A percentile compares a stretch with the other conserved stretches of the same genome.
Evolutionary conservation across 768 basidiomycete genomes (phyloP).

Genomic region (Pisolithus sp.): DNA sequence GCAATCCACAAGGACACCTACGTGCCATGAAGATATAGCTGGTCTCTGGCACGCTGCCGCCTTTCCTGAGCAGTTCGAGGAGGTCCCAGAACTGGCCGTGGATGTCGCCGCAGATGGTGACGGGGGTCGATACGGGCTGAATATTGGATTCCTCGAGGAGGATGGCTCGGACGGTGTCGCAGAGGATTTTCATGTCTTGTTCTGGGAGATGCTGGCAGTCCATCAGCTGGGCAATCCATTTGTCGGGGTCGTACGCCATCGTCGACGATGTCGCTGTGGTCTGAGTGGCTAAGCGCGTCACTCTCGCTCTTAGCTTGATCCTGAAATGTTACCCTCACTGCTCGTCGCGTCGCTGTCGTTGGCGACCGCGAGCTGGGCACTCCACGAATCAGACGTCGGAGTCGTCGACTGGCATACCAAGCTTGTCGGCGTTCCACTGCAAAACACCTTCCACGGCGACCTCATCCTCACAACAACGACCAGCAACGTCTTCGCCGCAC

Average conservation of each 20-base stretch:
- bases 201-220: conserved; percentile 86
- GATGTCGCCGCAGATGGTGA: conserved; percentile 94
- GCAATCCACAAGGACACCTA: conserved; percentile 36
- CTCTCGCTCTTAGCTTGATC: not conserved
- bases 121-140: conserved; percentile 91
- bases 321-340: conserved; percentile 9
- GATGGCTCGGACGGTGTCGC: conserved; percentile 81
- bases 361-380: conserved; percentile 32
- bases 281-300: not conserved
- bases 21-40: conserved; percentile 96
- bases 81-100: conserved; percentile 99
- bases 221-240: conserved; percentile 87
- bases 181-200: conserved; percentile 87
- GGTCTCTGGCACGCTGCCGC: conserved; percentile 78
- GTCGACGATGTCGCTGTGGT: not conserved
- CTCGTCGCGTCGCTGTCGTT: conserved; percentile 13
- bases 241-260: conserved; percentile 50
- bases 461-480: conserved; percentile 60
- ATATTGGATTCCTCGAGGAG: conserved; percentile 97
- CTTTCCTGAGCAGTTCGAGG: conserved; percentile 80
- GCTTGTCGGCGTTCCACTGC: conserved; percentile 66
- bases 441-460: conserved; percentile 48
- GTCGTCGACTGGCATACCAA: conserved; percentile 84
- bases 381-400: conserved; percentile 72
- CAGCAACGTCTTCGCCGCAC: conserved; percentile 72